Percentiles rank a stretch among this genome's conserved stretches.
phyloP scores from a whole-genome alignment of 176 grass and related monocot species.

The Pontederia paniculata region DNA sequence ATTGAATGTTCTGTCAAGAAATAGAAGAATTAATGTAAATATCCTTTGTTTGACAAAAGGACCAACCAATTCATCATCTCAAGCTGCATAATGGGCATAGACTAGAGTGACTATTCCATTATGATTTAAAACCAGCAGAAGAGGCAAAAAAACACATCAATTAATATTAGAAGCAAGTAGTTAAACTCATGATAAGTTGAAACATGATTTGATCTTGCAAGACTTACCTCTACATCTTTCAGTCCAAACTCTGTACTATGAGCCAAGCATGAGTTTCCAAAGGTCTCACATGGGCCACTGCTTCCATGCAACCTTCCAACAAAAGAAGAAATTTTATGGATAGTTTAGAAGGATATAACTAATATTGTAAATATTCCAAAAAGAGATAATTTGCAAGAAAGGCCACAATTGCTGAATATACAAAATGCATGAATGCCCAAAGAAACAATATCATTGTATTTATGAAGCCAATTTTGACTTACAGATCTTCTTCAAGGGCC shows the following conservation, averaged over 20 bases:
- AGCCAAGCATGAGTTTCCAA: constrained; percentile 82
- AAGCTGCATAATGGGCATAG: too few relatives aligned
- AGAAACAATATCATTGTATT: neutral
- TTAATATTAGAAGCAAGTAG: neutral
- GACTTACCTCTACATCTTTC: constrained; percentile 57
- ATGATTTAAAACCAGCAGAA: neutral
- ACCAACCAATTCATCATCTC: too few relatives aligned
- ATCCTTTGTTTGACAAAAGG: too few relatives aligned
- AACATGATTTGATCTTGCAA: neutral
- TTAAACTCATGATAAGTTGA: neutral
- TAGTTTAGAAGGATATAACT: too few relatives aligned
- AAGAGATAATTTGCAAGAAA: too few relatives aligned
- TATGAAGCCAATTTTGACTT: constrained; percentile 18
- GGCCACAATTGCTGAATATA: too few relatives aligned
- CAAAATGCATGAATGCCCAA: neutral
- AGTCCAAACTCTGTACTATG: constrained; percentile 58
- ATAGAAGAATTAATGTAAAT: too few relatives aligned
- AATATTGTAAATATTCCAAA: too few relatives aligned
- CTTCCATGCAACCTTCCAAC: constrained; percentile 60
- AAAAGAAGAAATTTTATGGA: constrained; percentile 4
- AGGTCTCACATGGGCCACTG: constrained; percentile 78
- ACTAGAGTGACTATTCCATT: too few relatives aligned
- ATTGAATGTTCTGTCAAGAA: too few relatives aligned
- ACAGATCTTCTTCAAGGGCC: constrained; percentile 78
- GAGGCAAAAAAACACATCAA: neutral